Conservation (phyloP, 257 asterid genomes). For the Penstemon davidsonii region DNA sequence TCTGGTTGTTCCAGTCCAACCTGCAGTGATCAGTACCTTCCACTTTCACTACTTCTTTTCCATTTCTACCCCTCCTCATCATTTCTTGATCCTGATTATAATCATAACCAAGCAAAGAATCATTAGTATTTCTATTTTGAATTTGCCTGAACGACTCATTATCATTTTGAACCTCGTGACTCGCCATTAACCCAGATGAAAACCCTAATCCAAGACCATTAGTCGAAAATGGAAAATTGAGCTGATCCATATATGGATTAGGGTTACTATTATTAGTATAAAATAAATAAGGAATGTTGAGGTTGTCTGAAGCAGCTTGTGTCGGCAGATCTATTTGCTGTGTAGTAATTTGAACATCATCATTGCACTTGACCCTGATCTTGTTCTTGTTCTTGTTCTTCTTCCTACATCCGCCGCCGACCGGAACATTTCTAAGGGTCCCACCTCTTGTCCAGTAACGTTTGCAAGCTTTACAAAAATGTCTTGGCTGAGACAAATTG, state of each 20-base stretch:
- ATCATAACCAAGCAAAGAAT: constrained; percentile 37
- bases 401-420: constrained; percentile 59
- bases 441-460: constrained; percentile 68
- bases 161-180: neutral
- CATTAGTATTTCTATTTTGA: constrained; percentile 39
- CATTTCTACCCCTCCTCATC: constrained; percentile 4
- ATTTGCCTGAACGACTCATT: constrained; percentile 32
- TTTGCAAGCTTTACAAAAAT: constrained; percentile 64
- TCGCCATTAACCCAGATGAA: constrained; percentile 27
- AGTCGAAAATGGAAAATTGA: constrained; percentile 41
- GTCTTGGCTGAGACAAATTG: constrained; percentile 64
- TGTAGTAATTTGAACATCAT: constrained; percentile 11
- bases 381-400: constrained; percentile 44
- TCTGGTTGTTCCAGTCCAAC: constrained; percentile 30
- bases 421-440: constrained; percentile 65
- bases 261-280: constrained; percentile 14
- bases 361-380: constrained; percentile 24
- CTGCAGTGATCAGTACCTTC: constrained; percentile 32
- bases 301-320: constrained; percentile 26
- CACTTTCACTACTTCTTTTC: constrained; percentile 31
- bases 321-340: constrained; percentile 5
- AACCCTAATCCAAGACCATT: constrained; percentile 50
- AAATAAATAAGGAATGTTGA: constrained; percentile 27
- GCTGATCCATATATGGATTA: constrained; percentile 30
- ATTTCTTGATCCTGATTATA: constrained; percentile 24